Base-by-base conservation (phyloP, 208 protist genomes). In the Leishmania amazonensis region DNA sequence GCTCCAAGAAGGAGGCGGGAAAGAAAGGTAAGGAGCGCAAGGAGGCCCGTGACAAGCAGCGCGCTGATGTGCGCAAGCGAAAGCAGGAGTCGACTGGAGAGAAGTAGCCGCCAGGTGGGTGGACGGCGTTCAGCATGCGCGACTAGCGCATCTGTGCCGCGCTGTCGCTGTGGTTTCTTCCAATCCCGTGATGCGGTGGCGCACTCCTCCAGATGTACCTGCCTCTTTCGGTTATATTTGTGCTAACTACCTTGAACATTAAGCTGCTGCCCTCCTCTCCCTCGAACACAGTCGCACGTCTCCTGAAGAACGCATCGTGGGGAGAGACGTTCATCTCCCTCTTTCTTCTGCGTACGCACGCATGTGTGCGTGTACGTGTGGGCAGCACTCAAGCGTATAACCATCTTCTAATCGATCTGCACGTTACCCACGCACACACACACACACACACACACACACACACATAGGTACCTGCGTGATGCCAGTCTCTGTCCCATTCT, bases 1-100 rank as follows among this genome's bases (percentile, higher is more conserved):
- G 91, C 53, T 81, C 93, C 19, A 96, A 95, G 83, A 98, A 98
- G 85, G 87, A 91, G 6, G 65, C 87, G 28, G 83, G 85, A 15
- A 75, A 72, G 45, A 88, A 87, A 68, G 84, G 82, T 42, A 90
- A 87, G 54, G 84, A 90, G 73, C 87, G 76, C 49, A 78, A 80
- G 62, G 87, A 88, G 76, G 80, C 81, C 8, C 84, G 78, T 35
- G 81, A 81, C 53, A 85, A 85, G 49, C 83, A 91, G 83, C 87
- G 75, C 64, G 68, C 72, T 28, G 86, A 88, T 72, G 74, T 81
- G 19, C 81, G 79, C 40, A 87, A 88, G 77, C 74, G 72, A 45
- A 72, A 79, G 19, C 75, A 76, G 78, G 42, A 68, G 76, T 72
- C 76, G 13, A 31, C 76, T 1, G 60, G 77, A 5, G 31, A n/a